Base-by-base conservation (phyloP, 306 rosid genomes). In the Acacia melanoxylon region DNA sequence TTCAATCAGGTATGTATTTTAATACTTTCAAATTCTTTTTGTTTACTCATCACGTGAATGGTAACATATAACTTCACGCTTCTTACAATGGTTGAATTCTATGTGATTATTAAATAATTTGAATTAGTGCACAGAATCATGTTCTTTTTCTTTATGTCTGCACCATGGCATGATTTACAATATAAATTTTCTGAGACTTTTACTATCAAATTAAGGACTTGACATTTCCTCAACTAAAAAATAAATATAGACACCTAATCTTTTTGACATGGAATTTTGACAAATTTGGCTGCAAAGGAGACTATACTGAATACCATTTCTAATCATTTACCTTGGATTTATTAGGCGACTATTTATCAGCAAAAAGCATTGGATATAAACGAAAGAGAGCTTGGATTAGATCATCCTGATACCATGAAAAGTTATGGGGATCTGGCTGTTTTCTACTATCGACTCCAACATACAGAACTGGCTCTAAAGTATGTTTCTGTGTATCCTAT, bases 341-440 rank as follows among this genome's bases (percentile, higher is more conserved):
- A 25, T 70, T 80, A 95, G 99, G 99, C 99, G 77, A 93, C 99
- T 46, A 91, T 93, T 74, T 95, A 95, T 88, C 99, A 95, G 91
- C 99, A 95, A 85, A 95, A 95, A 75, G 99, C 99, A 46, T 84
- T 95, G 85, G 99, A 95, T 87, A 93, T 95, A 77, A 95, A 95
- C 63, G 98, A 95, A 84, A 93, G 99, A 87, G 99, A 95, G 87
- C 98, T 95, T 58, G 98, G 99, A 86, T 92, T 95, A 82, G 99
- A 95, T 90, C 99, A 95, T 91, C 99, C 99, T 82, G 99, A 95
- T 80, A 95, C 99, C 24, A 95, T 95, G 98, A 95, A 95, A 89
- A 95, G 99, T 85, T 95, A 95, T 61, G 99, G 99, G 78, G 99
- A 95, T 86, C 92, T 95, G 22, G 99, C 99, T 74, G 99, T 95